phyloP scores from a whole-genome alignment of 805 yeast species.

The Candida caryicola region DNA sequence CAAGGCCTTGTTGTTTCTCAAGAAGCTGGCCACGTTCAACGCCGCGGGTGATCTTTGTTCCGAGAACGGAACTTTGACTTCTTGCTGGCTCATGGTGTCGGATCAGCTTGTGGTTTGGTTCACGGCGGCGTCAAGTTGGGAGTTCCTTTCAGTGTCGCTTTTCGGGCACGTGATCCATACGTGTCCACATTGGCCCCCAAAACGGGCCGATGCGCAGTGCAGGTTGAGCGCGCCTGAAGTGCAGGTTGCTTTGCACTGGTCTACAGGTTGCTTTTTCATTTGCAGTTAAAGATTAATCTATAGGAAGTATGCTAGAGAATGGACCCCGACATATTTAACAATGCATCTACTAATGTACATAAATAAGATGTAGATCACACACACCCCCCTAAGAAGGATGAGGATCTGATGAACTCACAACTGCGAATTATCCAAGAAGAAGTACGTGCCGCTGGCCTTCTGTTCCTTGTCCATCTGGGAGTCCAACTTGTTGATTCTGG shows the following conservation, averaged over 20 bases:
- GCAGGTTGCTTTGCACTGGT: no score
- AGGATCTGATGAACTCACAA: conserved; percentile 21
- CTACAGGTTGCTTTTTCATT: background rate
- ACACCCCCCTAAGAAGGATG: conserved; percentile 5
- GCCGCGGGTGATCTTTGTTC: conserved; percentile 49
- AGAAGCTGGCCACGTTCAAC: conserved; percentile 64
- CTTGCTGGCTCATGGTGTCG: conserved; percentile 1
- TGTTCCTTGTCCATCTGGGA: conserved; percentile 99
- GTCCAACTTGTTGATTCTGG: conserved; percentile 95
- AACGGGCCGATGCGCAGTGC: no score
- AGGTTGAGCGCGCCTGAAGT: no score
- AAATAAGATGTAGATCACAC: background rate
- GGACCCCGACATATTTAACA: background rate
- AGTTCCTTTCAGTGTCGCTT: no score
- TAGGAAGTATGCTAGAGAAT: background rate
- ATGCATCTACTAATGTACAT: conserved; percentile 14
- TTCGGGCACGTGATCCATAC: conserved; percentile 2
- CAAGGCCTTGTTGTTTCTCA: conserved; percentile 62
- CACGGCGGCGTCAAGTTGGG: no score
- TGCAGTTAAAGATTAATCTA: background rate
- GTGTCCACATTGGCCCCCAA: background rate
- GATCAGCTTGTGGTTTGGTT: background rate
- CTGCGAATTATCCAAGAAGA: conserved; percentile 77
- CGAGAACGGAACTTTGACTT: conserved; percentile 11
- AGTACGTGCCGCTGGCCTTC: conserved; percentile 86